Conservation (phyloP, 768 basidiomycete genomes). For the Leucosporidium yakuticum region DNA sequence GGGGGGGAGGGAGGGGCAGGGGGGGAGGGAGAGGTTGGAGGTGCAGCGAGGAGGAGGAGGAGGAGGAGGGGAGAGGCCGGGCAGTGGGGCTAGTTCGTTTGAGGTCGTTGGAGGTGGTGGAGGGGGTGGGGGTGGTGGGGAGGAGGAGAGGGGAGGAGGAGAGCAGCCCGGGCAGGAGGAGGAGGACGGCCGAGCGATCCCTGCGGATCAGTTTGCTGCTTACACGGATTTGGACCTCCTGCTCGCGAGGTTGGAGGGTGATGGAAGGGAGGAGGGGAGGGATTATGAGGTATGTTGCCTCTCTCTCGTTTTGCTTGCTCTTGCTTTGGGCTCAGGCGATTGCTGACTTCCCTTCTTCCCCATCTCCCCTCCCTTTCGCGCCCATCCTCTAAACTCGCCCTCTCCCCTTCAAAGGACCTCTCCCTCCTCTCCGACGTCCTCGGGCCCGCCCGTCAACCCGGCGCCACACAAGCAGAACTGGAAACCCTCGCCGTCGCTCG, state of each 20-base stretch:
- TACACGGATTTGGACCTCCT: constrained; percentile 33
- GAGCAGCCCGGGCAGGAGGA: not conserved
- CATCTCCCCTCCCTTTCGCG: not conserved
- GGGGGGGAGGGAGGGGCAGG: not conserved
- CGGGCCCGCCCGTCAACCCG: constrained; percentile 17
- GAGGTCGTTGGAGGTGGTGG: not conserved
- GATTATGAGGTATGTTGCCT: constrained; percentile 26
- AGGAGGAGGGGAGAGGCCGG: not conserved
- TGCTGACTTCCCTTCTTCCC: too few relatives aligned
- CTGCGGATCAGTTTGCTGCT: not conserved
- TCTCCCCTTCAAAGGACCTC: constrained; percentile 18
- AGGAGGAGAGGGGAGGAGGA: too few relatives aligned
- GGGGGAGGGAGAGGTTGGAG: not conserved
- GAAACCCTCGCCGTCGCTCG: constrained; percentile 25
- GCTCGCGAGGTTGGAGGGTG: constrained; percentile 22
- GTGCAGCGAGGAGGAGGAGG: not conserved
- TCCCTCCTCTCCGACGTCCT: constrained; percentile 30
- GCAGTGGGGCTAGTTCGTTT: too few relatives aligned
- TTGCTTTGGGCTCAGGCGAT: too few relatives aligned
- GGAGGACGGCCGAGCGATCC: not conserved
- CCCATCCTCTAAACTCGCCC: not conserved
- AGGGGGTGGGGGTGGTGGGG: not conserved
- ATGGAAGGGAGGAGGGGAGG: not conserved
- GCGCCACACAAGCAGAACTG: constrained; percentile 18
- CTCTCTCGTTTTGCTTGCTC: not conserved